Base-by-base conservation (phyloP, 805 yeast species). In the Candida manassasensis region DNA sequence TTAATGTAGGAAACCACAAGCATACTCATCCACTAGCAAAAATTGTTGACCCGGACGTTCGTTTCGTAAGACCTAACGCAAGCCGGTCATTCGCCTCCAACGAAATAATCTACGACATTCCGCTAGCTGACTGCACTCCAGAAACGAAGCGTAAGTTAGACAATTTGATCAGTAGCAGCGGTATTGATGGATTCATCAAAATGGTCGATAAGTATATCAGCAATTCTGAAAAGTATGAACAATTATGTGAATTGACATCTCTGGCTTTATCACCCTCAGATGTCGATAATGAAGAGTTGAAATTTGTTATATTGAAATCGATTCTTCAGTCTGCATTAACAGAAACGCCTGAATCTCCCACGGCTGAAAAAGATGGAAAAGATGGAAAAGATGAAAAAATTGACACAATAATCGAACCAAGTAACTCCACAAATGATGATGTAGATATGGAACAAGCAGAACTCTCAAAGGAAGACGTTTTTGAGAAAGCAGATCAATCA, bases 11-110 rank as follows among this genome's bases (percentile, higher is more conserved):
- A 13, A 35, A 45, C 26, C 35, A 6, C 67, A 62, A 41, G 39
- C 46, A 12, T 43, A 36, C 27, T 32, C 68, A 62, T 36, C 59
- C 67, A 19, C 46, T 57, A 47, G 50, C 52, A n/a, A 61, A 58
- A 36, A 47, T 61, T 28, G 29, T 33, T n/a, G 30, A 42, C 14
- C 57, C 57, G 8, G 32, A 13, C 6, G 10, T 8, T 29, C 13
- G 10, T 6, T 29, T 29, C 22, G 19, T 8, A 18, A 29, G 22
- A 40, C 40, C 29, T 29, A 25, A 6, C 11, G 10, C 8, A 19
- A n/a, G n/a, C n/a, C n/a, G n/a, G n/a, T n/a, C n/a, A n/a, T n/a
- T n/a, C n/a, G n/a, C n/a, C n/a, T n/a, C n/a, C 19, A 26, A 40
- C 18, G 59, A 53, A 22, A 41, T 42, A 4, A 35, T 46, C 14